Conservation (phyloP, 139 green algal species). For the Chlamydomonas asymmetrica region DNA sequence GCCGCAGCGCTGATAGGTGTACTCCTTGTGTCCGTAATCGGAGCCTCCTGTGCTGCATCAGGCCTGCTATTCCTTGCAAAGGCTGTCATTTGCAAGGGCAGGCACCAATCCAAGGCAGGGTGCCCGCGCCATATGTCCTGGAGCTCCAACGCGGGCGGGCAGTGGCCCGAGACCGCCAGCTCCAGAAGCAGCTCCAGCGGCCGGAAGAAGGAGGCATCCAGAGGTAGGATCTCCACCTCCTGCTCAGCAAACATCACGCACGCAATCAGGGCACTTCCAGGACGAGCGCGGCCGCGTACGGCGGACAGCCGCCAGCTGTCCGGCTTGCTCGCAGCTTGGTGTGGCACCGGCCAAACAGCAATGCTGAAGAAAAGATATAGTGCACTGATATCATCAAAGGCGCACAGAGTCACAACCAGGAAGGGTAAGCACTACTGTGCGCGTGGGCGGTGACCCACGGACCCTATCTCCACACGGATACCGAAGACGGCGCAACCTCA, state of each 20-base stretch:
- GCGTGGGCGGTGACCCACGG: too few relatives aligned
- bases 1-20: too few relatives aligned
- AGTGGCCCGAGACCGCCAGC: slow-evolving; percentile 11
- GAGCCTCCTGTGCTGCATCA: not conserved
- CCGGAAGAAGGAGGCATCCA: not conserved
- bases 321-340: not conserved
- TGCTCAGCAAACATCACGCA: too few relatives aligned
- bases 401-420: too few relatives aligned
- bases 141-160: not conserved
- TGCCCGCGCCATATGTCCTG: not conserved
- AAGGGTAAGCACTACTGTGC: too few relatives aligned
- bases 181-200: slow-evolving; percentile 28
- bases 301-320: not conserved
- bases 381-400: too few relatives aligned
- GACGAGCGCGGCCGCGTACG: not conserved
- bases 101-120: slow-evolving; percentile 8
- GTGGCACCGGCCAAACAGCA: not conserved
- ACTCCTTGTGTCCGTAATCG: not conserved
- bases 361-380: not conserved
- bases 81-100: slow-evolving; percentile 14
- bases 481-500: too few relatives aligned
- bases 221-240: not conserved
- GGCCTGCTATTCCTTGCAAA: not conserved
- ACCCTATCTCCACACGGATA: too few relatives aligned
- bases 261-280: not conserved